These are phyloP conservation scores for Tetrapisispora fleetii DNA, from an alignment of 805 yeast genomes.

Conservation along the genomic window DNA sequence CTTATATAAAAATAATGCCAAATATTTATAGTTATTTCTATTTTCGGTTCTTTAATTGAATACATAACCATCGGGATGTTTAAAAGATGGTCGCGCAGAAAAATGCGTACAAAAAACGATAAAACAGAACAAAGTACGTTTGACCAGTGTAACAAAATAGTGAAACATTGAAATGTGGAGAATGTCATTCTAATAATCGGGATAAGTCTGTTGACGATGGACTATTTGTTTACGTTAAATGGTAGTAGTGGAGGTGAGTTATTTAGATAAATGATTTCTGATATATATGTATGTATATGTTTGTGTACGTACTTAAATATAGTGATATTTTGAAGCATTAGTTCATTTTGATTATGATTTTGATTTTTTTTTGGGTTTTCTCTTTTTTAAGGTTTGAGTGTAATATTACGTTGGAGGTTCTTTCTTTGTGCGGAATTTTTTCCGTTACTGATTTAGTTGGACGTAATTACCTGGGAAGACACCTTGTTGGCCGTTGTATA, in stretches of 20 bases:
- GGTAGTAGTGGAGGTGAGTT: no score
- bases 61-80: no score
- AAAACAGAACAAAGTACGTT: no score
- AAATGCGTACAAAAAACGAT: no score
- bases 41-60: not conserved
- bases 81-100: no score
- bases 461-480: slow-evolving; percentile 96
- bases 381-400: not conserved
- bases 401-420: not conserved
- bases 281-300: not conserved
- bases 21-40: not conserved
- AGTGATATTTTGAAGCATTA: not conserved
- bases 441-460: slow-evolving; percentile 39
- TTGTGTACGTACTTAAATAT: not conserved
- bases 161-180: no score
- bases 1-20: not conserved
- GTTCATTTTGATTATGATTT: no score
- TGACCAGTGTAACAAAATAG: no score
- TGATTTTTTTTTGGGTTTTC: not conserved
- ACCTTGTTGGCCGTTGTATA: slow-evolving; percentile 74
- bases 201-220: no score
- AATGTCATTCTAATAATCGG: no score
- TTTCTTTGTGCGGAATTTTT: slow-evolving; percentile 7
- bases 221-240: no score
- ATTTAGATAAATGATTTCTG: not conserved